Base-by-base conservation (phyloP, 352 stramenopile species). In the Salisapilia sapeloensis region DNA sequence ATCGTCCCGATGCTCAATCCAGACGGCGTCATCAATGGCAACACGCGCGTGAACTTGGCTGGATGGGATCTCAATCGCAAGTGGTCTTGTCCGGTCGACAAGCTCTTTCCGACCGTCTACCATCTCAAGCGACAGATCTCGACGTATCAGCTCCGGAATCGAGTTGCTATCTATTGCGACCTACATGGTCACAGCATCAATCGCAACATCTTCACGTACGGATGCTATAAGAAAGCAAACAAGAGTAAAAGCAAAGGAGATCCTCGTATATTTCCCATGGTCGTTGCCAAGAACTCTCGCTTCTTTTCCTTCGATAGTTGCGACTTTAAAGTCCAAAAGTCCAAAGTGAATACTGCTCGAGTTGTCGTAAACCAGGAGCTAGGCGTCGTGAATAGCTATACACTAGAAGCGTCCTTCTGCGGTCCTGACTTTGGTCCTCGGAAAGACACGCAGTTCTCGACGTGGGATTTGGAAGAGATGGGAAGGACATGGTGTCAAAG, bases 1-100 rank as follows among this genome's bases (percentile, higher is more conserved):
- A 29, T 95, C 13, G 71, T 92, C 5, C 84, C 84, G 4, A 96
- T 96, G 84, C 69, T 96, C 24, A 96, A 96, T 29, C 77, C 78
- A 0, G 84, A 96, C 41, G 84, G 84, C 14, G 84, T 96, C 24
- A 76, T 95, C 24, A 82, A 93, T 29, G 84, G 84, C 38, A 96
- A 96, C 41, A 90, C 85, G 27, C 75, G 84, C 13, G 75, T 83
- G 9, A 89, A 61, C 29, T 55, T 96, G 11, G 70, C 82, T 0
- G 84, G 66, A 1, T 83, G 64, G 64, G 71, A 86, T 28, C 51
- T 86, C 8, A 86, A 86, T 26, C 71, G 71, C 25, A 86, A 86
- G 40, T 86, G 71, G 71, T 52, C 55, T n/a, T 67, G 42, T 11
- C 71, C 64, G 1, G 56, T 86, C 10, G 71, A 83, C 36, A 78